Percentiles rank a stretch among this genome's conserved stretches.
These are phyloP conservation scores for Prunus fruticosa DNA, from an alignment of 306 rosid genomes.

Conservation along the genomic window DNA sequence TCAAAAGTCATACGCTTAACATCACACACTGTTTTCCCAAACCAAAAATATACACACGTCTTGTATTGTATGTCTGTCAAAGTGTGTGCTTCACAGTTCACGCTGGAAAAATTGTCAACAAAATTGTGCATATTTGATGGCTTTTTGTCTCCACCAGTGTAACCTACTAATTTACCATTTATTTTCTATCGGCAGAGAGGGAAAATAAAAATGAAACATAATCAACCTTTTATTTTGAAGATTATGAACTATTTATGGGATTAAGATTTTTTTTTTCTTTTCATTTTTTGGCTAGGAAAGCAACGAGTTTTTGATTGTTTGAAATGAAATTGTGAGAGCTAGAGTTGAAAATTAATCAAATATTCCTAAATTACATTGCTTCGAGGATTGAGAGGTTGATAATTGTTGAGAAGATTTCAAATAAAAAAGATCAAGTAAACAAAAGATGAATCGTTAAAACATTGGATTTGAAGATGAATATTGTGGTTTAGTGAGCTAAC, in stretches of 20 bases:
- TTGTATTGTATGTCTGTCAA: background rate
- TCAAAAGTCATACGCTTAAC: background rate
- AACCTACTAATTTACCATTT: background rate
- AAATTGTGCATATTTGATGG: background rate
- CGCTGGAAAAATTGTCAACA: background rate
- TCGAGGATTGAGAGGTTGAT: background rate
- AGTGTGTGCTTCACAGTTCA: slow-evolving; percentile 14
- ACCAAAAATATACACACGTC: too few species aligned
- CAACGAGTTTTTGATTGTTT: too few species aligned
- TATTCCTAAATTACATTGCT: background rate
- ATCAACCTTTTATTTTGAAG: too few species aligned
- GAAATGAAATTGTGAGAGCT: too few species aligned
- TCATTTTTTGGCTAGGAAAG: too few species aligned
- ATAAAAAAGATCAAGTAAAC: background rate
- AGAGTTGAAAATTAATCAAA: too few species aligned
- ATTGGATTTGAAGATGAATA: background rate
- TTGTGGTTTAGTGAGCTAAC: background rate
- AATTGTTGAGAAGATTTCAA: background rate
- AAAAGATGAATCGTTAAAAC: background rate
- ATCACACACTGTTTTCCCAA: background rate
- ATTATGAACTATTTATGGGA: too few species aligned
- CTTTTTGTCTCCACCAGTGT: too few species aligned
- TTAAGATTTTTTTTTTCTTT: too few species aligned
- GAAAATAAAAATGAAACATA: too few species aligned
- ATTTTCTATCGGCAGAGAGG: background rate